phyloP scores from a whole-genome alignment of 139 green algal genomes.

The Zygnema circumcarinatum region DNA sequence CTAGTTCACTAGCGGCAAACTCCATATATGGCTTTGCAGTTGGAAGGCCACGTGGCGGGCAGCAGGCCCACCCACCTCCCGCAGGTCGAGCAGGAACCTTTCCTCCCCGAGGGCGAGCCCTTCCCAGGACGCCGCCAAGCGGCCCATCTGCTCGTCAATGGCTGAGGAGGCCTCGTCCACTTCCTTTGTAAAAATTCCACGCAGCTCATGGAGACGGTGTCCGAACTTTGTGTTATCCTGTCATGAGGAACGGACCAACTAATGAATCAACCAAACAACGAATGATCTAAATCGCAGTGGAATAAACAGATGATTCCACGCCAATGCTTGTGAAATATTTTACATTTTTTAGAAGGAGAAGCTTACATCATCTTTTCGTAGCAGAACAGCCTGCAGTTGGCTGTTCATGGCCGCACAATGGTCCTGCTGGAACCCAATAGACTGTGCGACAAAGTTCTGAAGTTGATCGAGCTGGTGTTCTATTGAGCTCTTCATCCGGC shows the following conservation, averaged over 20 bases:
- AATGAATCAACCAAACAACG: too few species aligned
- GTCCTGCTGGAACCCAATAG: constrained; percentile 9
- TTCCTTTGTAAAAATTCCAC: background rate
- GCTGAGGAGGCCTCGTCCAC: background rate
- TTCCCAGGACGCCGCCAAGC: background rate
- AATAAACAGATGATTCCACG: too few species aligned
- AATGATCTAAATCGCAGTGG: too few species aligned
- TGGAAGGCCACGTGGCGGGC: too few species aligned
- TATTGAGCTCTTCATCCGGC: background rate
- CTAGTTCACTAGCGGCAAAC: too few species aligned
- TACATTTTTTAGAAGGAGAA: too few species aligned
- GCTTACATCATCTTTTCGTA: constrained; percentile 7
- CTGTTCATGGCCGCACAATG: background rate
- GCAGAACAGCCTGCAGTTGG: background rate
- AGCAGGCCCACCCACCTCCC: too few species aligned
- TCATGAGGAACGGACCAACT: too few species aligned
- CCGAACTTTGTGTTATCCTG: too few species aligned
- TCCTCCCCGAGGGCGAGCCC: background rate
- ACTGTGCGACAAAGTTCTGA: background rate
- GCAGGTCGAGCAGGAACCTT: background rate
- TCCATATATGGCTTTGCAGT: too few species aligned
- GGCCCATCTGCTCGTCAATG: background rate
- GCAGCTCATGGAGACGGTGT: background rate
- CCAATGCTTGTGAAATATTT: too few species aligned
- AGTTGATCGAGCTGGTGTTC: background rate